Percentiles rank a stretch among this genome's conserved stretches.
phyloP scores from a whole-genome alignment of 805 yeast species.

The Isabelozyma heimii region DNA sequence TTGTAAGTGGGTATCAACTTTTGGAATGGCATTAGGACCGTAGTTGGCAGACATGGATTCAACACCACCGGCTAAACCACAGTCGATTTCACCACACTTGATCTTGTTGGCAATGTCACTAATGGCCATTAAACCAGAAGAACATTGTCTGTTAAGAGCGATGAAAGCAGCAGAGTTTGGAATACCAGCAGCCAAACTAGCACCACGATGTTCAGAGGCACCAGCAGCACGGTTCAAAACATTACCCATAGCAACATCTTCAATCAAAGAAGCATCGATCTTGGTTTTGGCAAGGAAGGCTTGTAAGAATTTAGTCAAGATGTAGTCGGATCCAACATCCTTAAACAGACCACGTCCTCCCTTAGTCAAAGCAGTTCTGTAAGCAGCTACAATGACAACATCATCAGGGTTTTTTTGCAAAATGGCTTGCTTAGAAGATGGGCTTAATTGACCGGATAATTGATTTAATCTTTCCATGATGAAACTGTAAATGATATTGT shows the following conservation, averaged over 20 bases:
- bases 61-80: constrained; percentile 90
- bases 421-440: constrained; percentile 40
- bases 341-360: constrained; percentile 86
- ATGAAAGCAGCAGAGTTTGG: constrained; percentile 77
- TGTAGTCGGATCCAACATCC: constrained; percentile 77
- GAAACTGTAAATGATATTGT: neutral
- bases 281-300: constrained; percentile 56
- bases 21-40: constrained; percentile 74
- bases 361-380: constrained; percentile 85
- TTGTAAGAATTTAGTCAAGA: constrained; percentile 62
- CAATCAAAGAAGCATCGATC: constrained; percentile 54
- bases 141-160: constrained; percentile 91
- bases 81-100: constrained; percentile 78
- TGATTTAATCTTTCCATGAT: constrained; percentile 47
- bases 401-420: constrained; percentile 72
- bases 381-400: constrained; percentile 86
- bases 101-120: constrained; percentile 89
- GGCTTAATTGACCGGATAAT: constrained; percentile 42
- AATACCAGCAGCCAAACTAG: constrained; percentile 85
- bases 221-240: constrained; percentile 93
- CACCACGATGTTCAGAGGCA: constrained; percentile 92
- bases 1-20: constrained; percentile 31
- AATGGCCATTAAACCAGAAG: constrained; percentile 89
- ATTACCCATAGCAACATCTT: constrained; percentile 87
- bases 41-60: constrained; percentile 92